Evolutionary conservation across 768 basidiomycete species (phyloP), one percentile per base, ranked within the genome.

Genomic region (Russula compacta): DNA sequence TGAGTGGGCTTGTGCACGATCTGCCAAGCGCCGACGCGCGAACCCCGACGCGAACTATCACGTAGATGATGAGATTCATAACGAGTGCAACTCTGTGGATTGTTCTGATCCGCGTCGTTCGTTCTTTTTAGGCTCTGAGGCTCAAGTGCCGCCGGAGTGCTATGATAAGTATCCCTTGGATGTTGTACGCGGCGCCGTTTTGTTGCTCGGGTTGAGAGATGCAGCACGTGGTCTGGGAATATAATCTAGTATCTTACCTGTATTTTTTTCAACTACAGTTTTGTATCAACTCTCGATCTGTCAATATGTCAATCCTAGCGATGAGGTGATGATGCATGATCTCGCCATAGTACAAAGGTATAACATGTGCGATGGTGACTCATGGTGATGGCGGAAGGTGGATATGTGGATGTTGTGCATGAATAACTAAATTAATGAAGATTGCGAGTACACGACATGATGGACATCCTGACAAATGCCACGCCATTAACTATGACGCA

Each of bases 1-100:
- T 12, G 78, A 79, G 63, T 79, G 77, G 78, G 78, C 77, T 14
- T 79, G 78, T 62, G 73, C 77, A 29, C 73, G 70, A 48, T 71
- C 72, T 21, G 64, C 73, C 17, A 77, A 76, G 59, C 76, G 76
- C 19, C 69, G 70, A 40, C 74, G 72, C 38, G 52, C 64, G 39
- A 58, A 64, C 11, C 51, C 50, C 17, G 64, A 62, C 5, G 21
- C 47, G 4, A 14, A n/a, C 1, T 54, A 59, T 6, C 58, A 60
- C 50, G 63, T 64, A 19, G 67, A 67, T 21, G 60, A 24, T 21
- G 68, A 66, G 51, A 67, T 61, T 7, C 61, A 60, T 19, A 64
- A 58, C 42, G 67, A 67, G 32, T 52, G 19, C 38, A 38, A 47
- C 36, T 17, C 38, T 1, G 44, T 46, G 14, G 61, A 56, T 32